Evolutionary conservation across 306 rosid genomes (phyloP).

Genomic region (Corylus avellana): DNA sequence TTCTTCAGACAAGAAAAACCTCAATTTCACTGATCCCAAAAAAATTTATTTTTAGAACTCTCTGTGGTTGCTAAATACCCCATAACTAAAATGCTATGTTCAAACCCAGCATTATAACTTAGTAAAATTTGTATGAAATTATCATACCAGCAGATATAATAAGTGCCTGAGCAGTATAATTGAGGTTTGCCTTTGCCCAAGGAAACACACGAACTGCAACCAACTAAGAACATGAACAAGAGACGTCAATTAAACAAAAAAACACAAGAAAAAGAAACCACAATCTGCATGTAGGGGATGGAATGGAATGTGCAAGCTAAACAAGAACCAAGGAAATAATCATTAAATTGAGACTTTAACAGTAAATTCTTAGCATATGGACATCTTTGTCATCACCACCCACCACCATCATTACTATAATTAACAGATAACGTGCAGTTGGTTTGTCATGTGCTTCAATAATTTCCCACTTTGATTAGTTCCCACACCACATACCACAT

Average conservation of each 20-base stretch:
- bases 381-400: not conserved
- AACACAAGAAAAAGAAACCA: not conserved
- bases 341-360: not conserved
- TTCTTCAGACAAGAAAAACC: not conserved
- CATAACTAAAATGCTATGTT: not conserved
- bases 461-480: not conserved
- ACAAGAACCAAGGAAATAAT: not conserved
- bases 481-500: not conserved
- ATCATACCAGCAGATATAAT: constrained; percentile 80
- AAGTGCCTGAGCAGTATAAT: constrained; percentile 91
- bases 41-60: not conserved
- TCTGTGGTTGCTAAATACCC: not conserved
- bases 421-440: not conserved
- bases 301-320: not conserved
- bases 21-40: not conserved
- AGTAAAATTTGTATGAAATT: not conserved
- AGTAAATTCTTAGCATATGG: not conserved
- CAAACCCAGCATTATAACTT: not conserved
- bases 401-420: not conserved
- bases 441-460: not conserved
- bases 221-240: constrained; percentile 45
- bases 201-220: constrained; percentile 77
- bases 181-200: constrained; percentile 97
- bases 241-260: not conserved
- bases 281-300: not conserved